Evolutionary conservation across 345 rosid genomes (phyloP), one percentile per base, ranked within the genome.

Genomic region (Arabis hirsuta): DNA sequence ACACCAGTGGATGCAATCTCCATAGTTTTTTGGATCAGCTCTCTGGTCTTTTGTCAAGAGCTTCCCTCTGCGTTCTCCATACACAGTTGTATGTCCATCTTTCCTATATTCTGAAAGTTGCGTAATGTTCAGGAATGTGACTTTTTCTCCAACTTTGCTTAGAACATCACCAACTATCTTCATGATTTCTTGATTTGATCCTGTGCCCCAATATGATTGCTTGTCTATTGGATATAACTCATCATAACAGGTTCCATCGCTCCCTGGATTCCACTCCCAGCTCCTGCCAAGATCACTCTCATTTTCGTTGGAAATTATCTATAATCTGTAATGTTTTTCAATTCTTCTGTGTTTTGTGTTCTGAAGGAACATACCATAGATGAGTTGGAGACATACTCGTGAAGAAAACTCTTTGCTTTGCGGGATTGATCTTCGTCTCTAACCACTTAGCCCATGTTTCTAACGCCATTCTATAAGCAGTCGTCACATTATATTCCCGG

Each of bases 1-100:
- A 76, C 97, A 89, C 98, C 98, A 94, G 31, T 90, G 98, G 52
- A 91, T 89, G 82, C 97, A 89, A 67, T 94, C 96, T 1, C 92
- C 92, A 74, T 87, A 85, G 12, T 41, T 72, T 69, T 81, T 85
- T 0, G 96, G 91, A 63, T 94, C 79, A 16, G 87, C 78, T 81
- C 87, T 84, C 60, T 90, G 83, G 62, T 85, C 86, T 69, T 86
- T 84, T 14, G 90, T 88, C 76, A 94, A 77, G 27, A 90, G 90
- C 78, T 88, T 94, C 27, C 97, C 97, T 79, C 85, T 90, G 19
- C 90, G 76, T 69, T 90, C 97, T 2, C 92, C 91, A 14, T 86
- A 94, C 46, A 94, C 82, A 3, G 83, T 73, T 0, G 98, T 86
- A 65, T 90, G 97, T 47, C 88, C 97, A 57, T 94, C 97, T 81